Percentiles rank a stretch among this genome's conserved stretches.
Conservation (phyloP, 2,329 filamentous ascomycete genomes). For the Colletotrichum kahawae region DNA sequence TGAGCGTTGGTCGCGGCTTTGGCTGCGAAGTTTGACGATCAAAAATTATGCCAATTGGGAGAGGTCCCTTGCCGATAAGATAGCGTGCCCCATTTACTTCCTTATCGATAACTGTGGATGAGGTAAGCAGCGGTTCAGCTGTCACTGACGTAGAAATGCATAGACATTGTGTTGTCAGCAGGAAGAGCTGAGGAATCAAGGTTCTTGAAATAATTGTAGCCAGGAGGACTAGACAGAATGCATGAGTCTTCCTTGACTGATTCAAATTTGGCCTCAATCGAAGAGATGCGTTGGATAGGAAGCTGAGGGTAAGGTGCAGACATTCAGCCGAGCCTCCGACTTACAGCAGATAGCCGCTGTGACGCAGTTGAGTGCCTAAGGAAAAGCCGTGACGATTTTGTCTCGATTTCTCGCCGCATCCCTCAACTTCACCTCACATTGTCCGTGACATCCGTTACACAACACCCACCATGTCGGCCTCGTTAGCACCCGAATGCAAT, state of each 20-base stretch:
- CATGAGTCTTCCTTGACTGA: background rate
- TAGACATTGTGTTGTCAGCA: background rate
- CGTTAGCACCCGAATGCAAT: conserved; percentile 92
- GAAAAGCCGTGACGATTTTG: conserved; percentile 1
- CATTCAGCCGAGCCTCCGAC: background rate
- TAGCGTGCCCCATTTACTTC: background rate
- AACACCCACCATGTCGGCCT: conserved; percentile 78
- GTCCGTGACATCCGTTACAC: background rate
- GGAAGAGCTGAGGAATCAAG: background rate
- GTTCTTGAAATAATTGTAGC: background rate
- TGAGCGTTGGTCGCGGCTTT: background rate
- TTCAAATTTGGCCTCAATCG: background rate
- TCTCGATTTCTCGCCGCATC: background rate
- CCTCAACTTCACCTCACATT: background rate
- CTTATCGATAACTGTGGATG: background rate
- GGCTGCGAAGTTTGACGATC: conserved; percentile 14
- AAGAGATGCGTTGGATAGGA: background rate
- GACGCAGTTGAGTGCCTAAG: background rate
- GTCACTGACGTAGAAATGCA: background rate
- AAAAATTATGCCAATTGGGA: conserved; percentile 11
- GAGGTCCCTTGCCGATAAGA: conserved; percentile 10
- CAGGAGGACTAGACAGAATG: fast-evolving
- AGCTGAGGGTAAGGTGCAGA: background rate
- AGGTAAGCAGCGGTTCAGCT: background rate
- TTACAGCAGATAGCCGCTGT: conserved; percentile 13